These are phyloP conservation scores for Petrea volubilis DNA, from an alignment of 257 asterid species.

Conservation along the genomic window DNA sequence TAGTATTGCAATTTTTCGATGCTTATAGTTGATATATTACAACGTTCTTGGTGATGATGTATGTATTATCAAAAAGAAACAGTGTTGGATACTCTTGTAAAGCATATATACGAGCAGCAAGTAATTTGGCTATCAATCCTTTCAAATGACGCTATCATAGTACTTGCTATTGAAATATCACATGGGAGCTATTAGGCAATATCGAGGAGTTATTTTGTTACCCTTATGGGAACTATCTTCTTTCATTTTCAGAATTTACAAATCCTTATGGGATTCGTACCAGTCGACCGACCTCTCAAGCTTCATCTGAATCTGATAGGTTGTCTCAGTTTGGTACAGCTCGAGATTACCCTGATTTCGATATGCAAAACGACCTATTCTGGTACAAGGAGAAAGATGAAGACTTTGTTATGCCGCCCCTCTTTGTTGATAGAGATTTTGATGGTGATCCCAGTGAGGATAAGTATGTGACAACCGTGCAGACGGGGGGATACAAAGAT, in stretches of 20 bases:
- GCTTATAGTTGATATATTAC: not conserved
- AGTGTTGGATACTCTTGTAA: no score
- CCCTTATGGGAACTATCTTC: not conserved
- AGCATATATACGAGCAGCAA: not conserved
- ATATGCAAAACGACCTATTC: conserved; percentile 79
- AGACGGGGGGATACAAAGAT: conserved; percentile 29
- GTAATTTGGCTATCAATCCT: not conserved
- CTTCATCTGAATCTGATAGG: conserved; percentile 73
- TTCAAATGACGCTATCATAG: not conserved
- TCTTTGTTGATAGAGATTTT: conserved; percentile 44
- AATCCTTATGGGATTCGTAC: conserved; percentile 81
- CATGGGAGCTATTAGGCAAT: not conserved
- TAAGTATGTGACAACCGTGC: conserved; percentile 63
- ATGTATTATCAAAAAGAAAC: no score
- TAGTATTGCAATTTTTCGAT: not conserved
- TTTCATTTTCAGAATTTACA: conserved; percentile 63
- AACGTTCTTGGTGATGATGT: not conserved
- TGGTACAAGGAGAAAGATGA: conserved; percentile 91
- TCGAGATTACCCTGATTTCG: conserved; percentile 86
- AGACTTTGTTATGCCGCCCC: conserved; percentile 67
- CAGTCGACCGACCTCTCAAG: conserved; percentile 56
- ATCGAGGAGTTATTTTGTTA: not conserved
- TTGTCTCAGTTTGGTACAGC: conserved; percentile 94
- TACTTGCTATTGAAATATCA: not conserved
- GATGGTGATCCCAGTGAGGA: conserved; percentile 73